phyloP scores from a whole-genome alignment of 1,139 yeast species.

The Diutina catenulata region DNA sequence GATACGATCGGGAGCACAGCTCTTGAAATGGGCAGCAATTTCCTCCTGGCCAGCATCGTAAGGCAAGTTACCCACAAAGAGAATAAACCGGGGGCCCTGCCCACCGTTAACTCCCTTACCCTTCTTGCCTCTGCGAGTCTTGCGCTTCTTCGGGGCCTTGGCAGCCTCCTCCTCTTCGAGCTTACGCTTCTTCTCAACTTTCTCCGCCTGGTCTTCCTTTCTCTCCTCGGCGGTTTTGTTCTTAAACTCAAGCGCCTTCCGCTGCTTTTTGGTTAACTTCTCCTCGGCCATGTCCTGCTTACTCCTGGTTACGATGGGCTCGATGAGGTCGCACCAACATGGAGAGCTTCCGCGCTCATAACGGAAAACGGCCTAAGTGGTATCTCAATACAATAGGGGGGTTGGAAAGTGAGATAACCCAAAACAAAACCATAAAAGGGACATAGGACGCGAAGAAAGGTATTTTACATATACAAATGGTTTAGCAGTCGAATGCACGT shows the following conservation, averaged over 20 bases:
- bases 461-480: too few relatives aligned
- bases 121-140: slow-evolving; percentile 68
- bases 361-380: too few relatives aligned
- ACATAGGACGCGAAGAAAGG: too few relatives aligned
- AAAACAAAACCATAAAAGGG: too few relatives aligned
- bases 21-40: slow-evolving; percentile 61
- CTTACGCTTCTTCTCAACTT: slow-evolving; percentile 13
- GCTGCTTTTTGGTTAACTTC: slow-evolving; percentile 67
- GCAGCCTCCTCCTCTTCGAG: slow-evolving; percentile 7
- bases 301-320: too few relatives aligned
- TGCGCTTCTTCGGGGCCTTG: slow-evolving; percentile 44
- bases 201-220: slow-evolving; percentile 18
- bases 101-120: slow-evolving; percentile 43
- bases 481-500: too few relatives aligned
- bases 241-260: slow-evolving; percentile 65
- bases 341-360: too few relatives aligned
- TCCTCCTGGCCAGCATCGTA: slow-evolving; percentile 55
- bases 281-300: slow-evolving; percentile 12
- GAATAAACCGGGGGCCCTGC: slow-evolving; percentile 58
- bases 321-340: too few relatives aligned
- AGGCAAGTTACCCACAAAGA: slow-evolving; percentile 91
- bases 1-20: slow-evolving; percentile 59
- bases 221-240: slow-evolving; percentile 29
- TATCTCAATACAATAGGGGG: too few relatives aligned
- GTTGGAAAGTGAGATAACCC: too few relatives aligned